Conservation (phyloP, 2,329 filamentous ascomycete species). For the Aureobasidium vineae region DNA sequence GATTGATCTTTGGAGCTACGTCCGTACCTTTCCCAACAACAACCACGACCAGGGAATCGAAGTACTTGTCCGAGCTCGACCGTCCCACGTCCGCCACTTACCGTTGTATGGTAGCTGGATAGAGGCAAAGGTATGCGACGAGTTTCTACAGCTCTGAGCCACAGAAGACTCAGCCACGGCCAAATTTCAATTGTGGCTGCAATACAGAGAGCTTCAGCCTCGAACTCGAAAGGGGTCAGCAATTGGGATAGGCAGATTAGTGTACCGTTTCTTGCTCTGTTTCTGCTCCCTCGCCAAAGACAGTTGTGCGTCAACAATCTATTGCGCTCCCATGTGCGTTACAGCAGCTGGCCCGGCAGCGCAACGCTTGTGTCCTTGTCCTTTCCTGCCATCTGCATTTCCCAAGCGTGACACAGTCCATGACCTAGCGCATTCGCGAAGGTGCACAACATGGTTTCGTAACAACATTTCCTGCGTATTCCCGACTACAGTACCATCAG, state of each 20-base stretch:
- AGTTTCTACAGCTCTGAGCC: constrained; percentile 1
- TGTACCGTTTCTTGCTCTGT: constrained; percentile 10
- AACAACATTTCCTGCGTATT: background rate
- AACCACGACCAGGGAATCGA: background rate
- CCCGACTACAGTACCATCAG: background rate
- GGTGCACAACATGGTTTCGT: background rate
- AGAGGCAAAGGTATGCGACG: constrained; percentile 3
- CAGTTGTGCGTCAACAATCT: constrained; percentile 24
- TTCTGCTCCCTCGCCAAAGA: constrained; percentile 2
- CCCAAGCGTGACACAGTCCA: background rate
- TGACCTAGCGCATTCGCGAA: background rate
- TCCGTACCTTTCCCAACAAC: background rate
- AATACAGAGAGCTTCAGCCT: background rate
- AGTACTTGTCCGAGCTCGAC: background rate
- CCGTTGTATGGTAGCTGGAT: background rate
- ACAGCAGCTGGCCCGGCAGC: constrained; percentile 1
- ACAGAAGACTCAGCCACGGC: constrained; percentile 16
- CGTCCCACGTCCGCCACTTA: background rate
- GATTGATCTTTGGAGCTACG: background rate
- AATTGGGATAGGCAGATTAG: constrained; percentile 14
- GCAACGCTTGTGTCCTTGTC: constrained; percentile 1
- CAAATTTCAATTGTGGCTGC: constrained; percentile 7
- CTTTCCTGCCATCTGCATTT: background rate
- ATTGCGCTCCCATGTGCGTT: background rate
- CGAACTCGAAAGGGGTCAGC: background rate